These are phyloP conservation scores for Trametes gibbosa DNA, from an alignment of 768 basidiomycete species.

Conservation along the genomic window DNA sequence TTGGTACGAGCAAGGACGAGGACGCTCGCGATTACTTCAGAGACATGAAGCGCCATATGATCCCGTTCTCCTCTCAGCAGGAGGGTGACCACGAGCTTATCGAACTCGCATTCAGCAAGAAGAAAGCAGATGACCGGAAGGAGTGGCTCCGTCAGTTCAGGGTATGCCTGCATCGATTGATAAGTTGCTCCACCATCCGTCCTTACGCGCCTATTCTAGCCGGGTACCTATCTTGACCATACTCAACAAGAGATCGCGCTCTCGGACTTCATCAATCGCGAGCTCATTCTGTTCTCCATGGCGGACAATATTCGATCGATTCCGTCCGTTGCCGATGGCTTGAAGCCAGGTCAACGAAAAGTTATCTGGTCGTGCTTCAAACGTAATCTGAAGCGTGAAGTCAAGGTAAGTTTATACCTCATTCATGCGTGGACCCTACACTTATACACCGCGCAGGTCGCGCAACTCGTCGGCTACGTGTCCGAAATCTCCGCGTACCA, in stretches of 20 bases:
- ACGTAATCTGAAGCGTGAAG: constrained; percentile 85
- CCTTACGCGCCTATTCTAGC: constrained; percentile 42
- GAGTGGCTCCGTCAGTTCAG: constrained; percentile 96
- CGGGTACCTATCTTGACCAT: constrained; percentile 93
- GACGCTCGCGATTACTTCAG: constrained; percentile 94
- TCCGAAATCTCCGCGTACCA: constrained; percentile 94
- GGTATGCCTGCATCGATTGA: constrained; percentile 38
- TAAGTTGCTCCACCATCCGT: neutral
- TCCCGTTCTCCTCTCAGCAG: constrained; percentile 81
- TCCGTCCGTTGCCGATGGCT: constrained; percentile 87
- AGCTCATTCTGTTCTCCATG: constrained; percentile 98
- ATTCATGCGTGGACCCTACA: neutral
- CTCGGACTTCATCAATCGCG: constrained; percentile 96
- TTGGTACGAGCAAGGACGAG: constrained; percentile 87
- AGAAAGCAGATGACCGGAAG: constrained; percentile 97
- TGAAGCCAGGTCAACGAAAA: constrained; percentile 97
- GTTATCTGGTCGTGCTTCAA: constrained; percentile 97
- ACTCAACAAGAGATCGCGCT: constrained; percentile 80
- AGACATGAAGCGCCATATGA: constrained; percentile 90
- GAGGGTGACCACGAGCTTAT: constrained; percentile 86
- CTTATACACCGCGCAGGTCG: constrained; percentile 51
- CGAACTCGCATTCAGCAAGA: constrained; percentile 99
- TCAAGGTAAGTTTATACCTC: constrained; percentile 57
- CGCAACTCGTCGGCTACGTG: constrained; percentile 94
- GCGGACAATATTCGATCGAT: constrained; percentile 99